Evolutionary conservation across 1,139 yeast species (phyloP), one percentile per base, ranked within the genome.

Genomic region (Meyerozyma carpophila): DNA sequence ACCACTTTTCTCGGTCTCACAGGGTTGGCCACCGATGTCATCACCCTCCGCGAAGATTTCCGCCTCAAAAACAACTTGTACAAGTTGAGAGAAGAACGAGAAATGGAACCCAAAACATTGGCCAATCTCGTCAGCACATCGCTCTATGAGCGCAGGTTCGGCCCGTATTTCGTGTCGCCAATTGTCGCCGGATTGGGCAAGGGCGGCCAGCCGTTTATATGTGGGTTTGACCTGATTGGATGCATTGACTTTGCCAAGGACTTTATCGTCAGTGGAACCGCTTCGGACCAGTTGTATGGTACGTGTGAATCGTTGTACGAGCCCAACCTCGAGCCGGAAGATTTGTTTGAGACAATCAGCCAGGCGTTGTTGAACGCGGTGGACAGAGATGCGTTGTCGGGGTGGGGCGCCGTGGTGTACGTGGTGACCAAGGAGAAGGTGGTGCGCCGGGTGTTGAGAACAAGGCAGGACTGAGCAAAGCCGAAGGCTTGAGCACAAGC

Each of bases 231-330:
- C 68, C 78, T 87, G 51, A 93, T 94, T 63, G 99, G 99, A 31
- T 90, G 97, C 69, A 89, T 93, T 57, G 98, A 94, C 64, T 87
- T 79, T 57, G 95, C 98, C 44, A 81, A 89, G 56, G 98, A 93
- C 66, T 94, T 94, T 63, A 89, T 89, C 38, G 98, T 94, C n/a
- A 76, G 93, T 50, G 99, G 99, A 47, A 94, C 98, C 2, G 98
- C 98, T 5, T 71, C 90, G 21, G 97, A 93, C 60, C 98, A 94
- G 68, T 73, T 94, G 48, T 93, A 84, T 60, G 99, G 99, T 66
- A 93, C 93, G 98, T 94, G 98, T 68, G 98, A 93, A 69, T 79
- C 95, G n/a, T 74, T 94, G 48, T 93, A 89, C 66, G 98, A 93
- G 65, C 98, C 98, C 36, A 71, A 85, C 59, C 74, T 93, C 56